These are phyloP conservation scores for Ganoderma sinense DNA, from an alignment of 1,284 basidiomycete species.

Conservation along the genomic window DNA sequence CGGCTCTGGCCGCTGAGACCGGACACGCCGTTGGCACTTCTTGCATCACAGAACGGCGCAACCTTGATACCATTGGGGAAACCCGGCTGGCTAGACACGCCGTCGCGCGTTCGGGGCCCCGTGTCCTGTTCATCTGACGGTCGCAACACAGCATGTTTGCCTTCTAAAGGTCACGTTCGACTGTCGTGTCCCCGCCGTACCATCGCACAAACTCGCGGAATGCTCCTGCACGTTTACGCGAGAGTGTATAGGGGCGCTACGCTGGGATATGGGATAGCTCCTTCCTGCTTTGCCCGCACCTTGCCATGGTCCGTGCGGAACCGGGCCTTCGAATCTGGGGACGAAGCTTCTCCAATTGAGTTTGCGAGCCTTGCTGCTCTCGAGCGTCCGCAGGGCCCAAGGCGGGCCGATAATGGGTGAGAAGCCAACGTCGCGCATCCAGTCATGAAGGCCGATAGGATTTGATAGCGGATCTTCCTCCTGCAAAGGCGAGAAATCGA, in stretches of 20 bases:
- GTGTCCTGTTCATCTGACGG: conserved; percentile 32
- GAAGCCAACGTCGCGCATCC: conserved; percentile 7
- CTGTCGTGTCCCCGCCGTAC: conserved; percentile 7
- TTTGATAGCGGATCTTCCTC: background rate
- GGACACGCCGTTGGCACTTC: conserved; percentile 16
- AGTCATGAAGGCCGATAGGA: background rate
- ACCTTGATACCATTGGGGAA: conserved; percentile 23
- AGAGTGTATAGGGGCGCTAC: conserved; percentile 7
- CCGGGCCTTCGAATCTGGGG: conserved; percentile 6
- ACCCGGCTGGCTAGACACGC: conserved; percentile 22
- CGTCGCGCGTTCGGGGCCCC: conserved; percentile 21
- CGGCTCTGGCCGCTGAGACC: conserved; percentile 11
- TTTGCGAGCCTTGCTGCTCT: conserved; percentile 3
- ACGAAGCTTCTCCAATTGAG: conserved; percentile 22
- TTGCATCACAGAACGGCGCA: conserved; percentile 20
- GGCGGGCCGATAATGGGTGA: conserved; percentile 24
- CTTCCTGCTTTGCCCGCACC: conserved; percentile 28
- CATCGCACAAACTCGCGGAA: conserved; percentile 25
- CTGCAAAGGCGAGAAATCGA: conserved; percentile 5
- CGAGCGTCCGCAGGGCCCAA: conserved; percentile 12
- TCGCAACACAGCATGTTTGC: conserved; percentile 17
- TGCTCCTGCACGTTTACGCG: conserved; percentile 1
- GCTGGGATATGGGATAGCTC: background rate
- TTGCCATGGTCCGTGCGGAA: conserved; percentile 11
- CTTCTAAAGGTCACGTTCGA: conserved; percentile 27